These are phyloP conservation scores for Scheffersomyces lignicola DNA, from an alignment of 1,139 yeast species.

Conservation along the genomic window DNA sequence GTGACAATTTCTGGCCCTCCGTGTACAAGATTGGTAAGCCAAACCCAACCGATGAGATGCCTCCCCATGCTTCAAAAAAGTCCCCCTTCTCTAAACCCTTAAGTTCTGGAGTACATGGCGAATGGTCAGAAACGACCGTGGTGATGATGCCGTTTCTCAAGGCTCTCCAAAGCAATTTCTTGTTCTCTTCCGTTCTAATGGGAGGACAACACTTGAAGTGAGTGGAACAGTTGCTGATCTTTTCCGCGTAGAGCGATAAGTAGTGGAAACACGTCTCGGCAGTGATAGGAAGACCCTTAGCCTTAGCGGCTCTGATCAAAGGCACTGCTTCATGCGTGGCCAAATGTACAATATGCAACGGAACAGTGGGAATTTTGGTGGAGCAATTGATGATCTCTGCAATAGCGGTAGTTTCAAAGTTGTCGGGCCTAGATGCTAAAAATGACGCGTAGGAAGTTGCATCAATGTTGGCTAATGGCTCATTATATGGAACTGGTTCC, in stretches of 20 bases:
- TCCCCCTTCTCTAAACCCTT: constrained; percentile 83
- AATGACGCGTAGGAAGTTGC: constrained; percentile 74
- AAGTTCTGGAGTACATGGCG: constrained; percentile 92
- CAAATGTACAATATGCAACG: constrained; percentile 85
- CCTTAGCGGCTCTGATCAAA: constrained; percentile 63
- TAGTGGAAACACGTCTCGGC: constrained; percentile 97
- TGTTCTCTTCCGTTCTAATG: constrained; percentile 71
- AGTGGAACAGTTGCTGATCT: constrained; percentile 72
- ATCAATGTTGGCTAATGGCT: constrained; percentile 44
- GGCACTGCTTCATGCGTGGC: constrained; percentile 85
- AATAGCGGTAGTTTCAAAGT: constrained; percentile 83
- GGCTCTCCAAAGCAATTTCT: constrained; percentile 76
- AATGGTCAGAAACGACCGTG: constrained; percentile 93
- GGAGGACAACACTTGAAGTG: constrained; percentile 96
- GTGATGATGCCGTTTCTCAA: constrained; percentile 63
- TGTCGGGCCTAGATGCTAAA: constrained; percentile 83
- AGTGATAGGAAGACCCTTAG: constrained; percentile 56
- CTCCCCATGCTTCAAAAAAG: constrained; percentile 95
- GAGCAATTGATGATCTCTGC: constrained; percentile 67
- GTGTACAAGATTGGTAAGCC: constrained; percentile 83
- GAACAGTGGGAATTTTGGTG: constrained; percentile 58
- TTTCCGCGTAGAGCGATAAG: constrained; percentile 72
- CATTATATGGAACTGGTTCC: constrained; percentile 36
- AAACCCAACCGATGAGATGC: constrained; percentile 90
- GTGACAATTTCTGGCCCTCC: constrained; percentile 57